phyloP scores from a whole-genome alignment of 129 eudicot species.

The Ambrosia artemisiifolia region DNA sequence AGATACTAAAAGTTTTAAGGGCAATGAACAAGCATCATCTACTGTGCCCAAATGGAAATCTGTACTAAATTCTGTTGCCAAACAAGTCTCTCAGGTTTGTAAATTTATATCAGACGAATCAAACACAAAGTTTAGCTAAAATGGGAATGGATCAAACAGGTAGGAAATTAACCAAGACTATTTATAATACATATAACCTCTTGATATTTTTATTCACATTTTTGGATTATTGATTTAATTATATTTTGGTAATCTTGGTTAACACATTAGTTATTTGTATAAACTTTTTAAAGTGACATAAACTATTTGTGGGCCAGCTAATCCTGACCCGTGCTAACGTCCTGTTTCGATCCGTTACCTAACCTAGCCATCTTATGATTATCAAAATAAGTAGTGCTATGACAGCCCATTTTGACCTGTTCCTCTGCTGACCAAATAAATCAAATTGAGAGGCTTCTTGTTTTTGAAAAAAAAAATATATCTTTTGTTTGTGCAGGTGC shows the following conservation, averaged over 20 bases:
- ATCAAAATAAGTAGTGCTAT: background rate
- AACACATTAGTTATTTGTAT: background rate
- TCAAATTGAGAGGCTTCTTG: background rate
- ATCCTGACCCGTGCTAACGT: background rate
- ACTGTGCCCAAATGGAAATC: slow-evolving; percentile 74
- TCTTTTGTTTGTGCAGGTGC: slow-evolving; percentile 58
- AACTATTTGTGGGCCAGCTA: background rate
- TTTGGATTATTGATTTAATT: background rate
- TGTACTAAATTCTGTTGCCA: slow-evolving; percentile 70
- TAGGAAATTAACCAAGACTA: background rate
- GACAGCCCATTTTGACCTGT: background rate
- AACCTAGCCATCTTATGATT: background rate
- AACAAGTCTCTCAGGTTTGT: slow-evolving; percentile 89
- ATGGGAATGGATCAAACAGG: background rate
- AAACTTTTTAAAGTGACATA: background rate
- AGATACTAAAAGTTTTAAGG: slow-evolving; percentile 48
- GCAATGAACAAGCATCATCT: slow-evolving; percentile 32
- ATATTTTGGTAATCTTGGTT: background rate
- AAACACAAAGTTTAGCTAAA: background rate
- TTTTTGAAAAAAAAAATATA: background rate
- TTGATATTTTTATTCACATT: background rate
- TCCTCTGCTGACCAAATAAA: background rate
- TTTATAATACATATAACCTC: background rate
- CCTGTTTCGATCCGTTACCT: background rate
- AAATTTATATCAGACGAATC: background rate